Evolutionary conservation across 768 basidiomycete species (phyloP), one percentile per base, ranked within the genome.

Genomic region (Dioszegia hungarica): DNA sequence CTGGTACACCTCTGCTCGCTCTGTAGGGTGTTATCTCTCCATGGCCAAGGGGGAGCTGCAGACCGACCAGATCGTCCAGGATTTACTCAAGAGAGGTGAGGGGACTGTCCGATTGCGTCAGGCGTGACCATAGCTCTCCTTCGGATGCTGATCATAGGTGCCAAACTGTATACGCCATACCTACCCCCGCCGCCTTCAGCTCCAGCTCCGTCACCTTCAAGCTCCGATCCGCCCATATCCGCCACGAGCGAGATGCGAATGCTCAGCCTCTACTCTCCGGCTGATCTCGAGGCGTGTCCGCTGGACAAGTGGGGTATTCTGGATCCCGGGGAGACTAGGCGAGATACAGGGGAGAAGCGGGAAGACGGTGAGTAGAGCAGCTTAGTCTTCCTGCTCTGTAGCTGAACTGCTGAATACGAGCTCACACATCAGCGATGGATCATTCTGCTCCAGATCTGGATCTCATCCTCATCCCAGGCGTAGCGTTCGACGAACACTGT

Each of bases 261-360:
- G 68, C 59, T 73, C 17, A 41, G 66, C 20, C 57, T 73, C 12
- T 73, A 70, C 51, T 64, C 61, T 1, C 40, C 20, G 8, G 60
- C 56, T 12, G 70, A 72, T 52, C 56, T 69, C 14, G 50, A 52
- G 6, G 10, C 5, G 2, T 72, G 67, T 53, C 64, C 65, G 19
- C 25, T 66, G n/a, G 70, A 72, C 44, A 72, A 67, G 24, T 72
- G 68, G 71, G 71, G 71, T 0, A 70, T 73, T 2, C 37, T 70
- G 6, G 71, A 73, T 52, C 66, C 71, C 0, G 68, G 68, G 20
- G 46, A 45, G 46, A 25, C 44, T 14, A 27, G 68, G 25, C 34
- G 50, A 33, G 70, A 72, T 45, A 19, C 34, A 11, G 51, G 52
- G 14, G 44, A 25, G 40, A 14, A 12, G 24, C 28, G 67, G 31